Base-by-base conservation (phyloP, 371 early-diverging fungal genomes). In the Conidiobolus incongruus region DNA sequence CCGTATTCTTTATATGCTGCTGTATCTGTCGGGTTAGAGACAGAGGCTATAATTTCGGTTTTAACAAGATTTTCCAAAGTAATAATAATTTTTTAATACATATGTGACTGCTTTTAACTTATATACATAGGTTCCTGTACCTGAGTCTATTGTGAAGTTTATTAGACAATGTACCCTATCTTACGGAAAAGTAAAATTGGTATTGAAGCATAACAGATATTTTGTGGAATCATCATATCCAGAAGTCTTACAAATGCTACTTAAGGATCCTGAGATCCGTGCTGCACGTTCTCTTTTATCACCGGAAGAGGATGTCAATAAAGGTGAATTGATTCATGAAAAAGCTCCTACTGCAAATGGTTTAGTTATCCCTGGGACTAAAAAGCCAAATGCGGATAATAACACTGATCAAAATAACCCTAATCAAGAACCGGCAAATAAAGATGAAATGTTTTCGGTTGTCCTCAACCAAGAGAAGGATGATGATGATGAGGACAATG, bases 1-100 rank as follows among this genome's bases (percentile, higher is more conserved):
- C 77, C 93, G 3, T 96, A 94, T 59, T 94, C 95, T 8, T 68
- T 99, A 1, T 97, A 99, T 59, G 99, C 99, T 12, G 99, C 99
- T 10, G 98, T 98, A 2, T 93, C 93, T 34, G 96, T 99, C 3
- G 99, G 99, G 2, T 62, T 99, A 40, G 88, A 91, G 36, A 91
- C 98, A 6, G 84, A 85, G 37, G 84, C 83, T 54, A 99, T 99
- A 44, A 77, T 99, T 35, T 72, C 81, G 44, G 94, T 94, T 1
- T 58, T 99, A 45, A 75, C 87, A 48, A 69, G 82, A 42, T 68
- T 99, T 6, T 90, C 92, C 33, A 92, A 96, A 57, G 79, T 76
- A n/a, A 31, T 36, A 10, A 8, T 10, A 30, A 21, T 36, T 21
- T 40, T 10, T 38, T 38, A 7, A 20, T 0, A 17, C 21, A n/a